Conservation (phyloP, 768 basidiomycete species). For the Coprinellus micaceus region DNA sequence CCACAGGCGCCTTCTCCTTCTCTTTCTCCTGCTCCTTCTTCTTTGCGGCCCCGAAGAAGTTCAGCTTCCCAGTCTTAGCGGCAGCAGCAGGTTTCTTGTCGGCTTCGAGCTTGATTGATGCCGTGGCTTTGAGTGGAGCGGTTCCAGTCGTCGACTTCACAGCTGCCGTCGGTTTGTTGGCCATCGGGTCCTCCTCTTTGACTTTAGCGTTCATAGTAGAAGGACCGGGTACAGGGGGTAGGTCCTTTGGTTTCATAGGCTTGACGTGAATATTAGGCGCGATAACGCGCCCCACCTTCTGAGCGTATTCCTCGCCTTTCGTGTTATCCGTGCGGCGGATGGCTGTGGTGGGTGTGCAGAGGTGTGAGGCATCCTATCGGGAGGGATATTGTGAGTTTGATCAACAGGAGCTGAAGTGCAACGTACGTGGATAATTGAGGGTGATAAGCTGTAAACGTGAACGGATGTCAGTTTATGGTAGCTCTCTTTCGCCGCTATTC, state of each 20-base stretch:
- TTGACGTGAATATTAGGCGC: slow-evolving; percentile 40
- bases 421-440: slow-evolving; percentile 57
- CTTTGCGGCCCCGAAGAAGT: slow-evolving; percentile 13
- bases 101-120: slow-evolving; percentile 24
- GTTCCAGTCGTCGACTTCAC: no score
- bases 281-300: slow-evolving; percentile 44
- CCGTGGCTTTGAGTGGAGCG: slow-evolving; percentile 44
- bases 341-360: slow-evolving; percentile 38
- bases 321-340: slow-evolving; percentile 40
- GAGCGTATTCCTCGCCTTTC: slow-evolving; percentile 38
- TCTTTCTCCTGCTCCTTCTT: slow-evolving; percentile 22
- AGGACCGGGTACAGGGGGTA: neutral
- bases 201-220: slow-evolving; percentile 15
- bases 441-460: slow-evolving; percentile 71
- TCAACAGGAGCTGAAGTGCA: slow-evolving; percentile 10
- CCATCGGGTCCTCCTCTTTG: slow-evolving; percentile 15
- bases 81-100: slow-evolving; percentile 17
- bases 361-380: slow-evolving; percentile 38
- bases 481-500: slow-evolving; percentile 48
- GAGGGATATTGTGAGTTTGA: neutral
- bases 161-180: slow-evolving; percentile 18
- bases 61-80: slow-evolving; percentile 14
- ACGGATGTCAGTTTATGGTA: slow-evolving; percentile 52
- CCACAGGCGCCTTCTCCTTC: slow-evolving; percentile 6
- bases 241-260: neutral